Conservation (phyloP, 495 filamentous ascomycete species). For the Hyaloscypha finlandica region DNA sequence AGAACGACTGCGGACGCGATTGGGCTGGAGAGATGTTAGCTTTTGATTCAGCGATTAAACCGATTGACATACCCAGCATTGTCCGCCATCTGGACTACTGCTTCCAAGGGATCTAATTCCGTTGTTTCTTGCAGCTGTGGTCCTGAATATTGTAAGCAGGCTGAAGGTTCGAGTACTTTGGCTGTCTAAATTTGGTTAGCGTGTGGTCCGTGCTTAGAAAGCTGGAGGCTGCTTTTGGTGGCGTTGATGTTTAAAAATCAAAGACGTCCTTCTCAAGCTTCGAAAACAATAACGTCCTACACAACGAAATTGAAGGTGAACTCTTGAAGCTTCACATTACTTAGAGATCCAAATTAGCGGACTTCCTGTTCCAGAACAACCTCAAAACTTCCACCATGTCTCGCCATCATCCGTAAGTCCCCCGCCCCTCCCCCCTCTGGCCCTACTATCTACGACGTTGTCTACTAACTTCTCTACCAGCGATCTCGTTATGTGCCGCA, state of each 20-base stretch:
- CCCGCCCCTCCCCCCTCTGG: constrained; percentile 1
- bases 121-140: background rate
- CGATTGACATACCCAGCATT: constrained; percentile 35
- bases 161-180: background rate
- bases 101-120: background rate
- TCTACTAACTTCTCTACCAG: constrained; percentile 48
- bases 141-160: background rate
- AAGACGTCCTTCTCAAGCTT: background rate
- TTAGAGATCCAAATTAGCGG: background rate
- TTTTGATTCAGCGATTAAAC: background rate
- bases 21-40: constrained; percentile 34
- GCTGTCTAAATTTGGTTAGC: background rate
- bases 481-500: constrained; percentile 99
- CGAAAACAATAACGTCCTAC: background rate
- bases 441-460: constrained; percentile 35
- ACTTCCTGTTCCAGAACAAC: constrained; percentile 4
- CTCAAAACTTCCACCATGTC: constrained; percentile 53
- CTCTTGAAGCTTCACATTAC: background rate
- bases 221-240: constrained; percentile 24
- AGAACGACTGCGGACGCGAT: constrained; percentile 69
- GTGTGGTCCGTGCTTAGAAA: constrained; percentile 29
- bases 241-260: background rate
- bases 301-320: background rate
- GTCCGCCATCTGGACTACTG: constrained; percentile 31
- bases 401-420: constrained; percentile 75